These are phyloP conservation scores for Adansonia rubrostipa DNA, from an alignment of 441 rosid species.

Conservation along the genomic window DNA sequence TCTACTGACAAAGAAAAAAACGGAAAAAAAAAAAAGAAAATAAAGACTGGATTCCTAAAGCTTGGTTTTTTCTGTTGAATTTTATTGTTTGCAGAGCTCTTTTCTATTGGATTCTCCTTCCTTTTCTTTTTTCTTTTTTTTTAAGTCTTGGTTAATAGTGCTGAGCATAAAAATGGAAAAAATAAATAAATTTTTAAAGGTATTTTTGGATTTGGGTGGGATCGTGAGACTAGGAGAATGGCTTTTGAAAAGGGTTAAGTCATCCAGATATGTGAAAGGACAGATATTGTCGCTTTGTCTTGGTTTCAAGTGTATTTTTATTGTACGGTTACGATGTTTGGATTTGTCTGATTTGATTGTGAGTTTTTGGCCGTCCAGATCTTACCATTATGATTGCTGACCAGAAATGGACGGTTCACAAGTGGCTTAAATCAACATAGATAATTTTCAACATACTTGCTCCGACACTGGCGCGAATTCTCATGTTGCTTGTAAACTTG, in stretches of 20 bases:
- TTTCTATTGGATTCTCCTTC: slow-evolving; percentile 22
- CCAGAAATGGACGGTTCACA: slow-evolving; percentile 11
- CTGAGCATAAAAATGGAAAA: neutral
- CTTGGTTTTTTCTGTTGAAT: neutral
- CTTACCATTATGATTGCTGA: neutral
- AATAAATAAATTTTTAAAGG: neutral
- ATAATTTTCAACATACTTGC: no score
- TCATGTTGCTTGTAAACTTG: neutral
- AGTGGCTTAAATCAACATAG: neutral
- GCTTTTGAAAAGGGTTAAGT: slow-evolving; percentile 37
- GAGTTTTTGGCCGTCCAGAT: neutral
- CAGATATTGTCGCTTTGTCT: slow-evolving; percentile 62
- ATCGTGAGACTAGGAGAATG: slow-evolving; percentile 34
- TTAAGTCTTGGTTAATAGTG: slow-evolving; percentile 26
- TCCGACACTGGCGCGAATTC: neutral
- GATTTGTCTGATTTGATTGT: neutral
- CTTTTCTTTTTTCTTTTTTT: neutral
- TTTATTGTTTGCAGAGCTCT: neutral
- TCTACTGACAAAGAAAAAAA: slow-evolving; percentile 1
- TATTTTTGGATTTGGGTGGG: neutral
- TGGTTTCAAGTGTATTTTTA: slow-evolving; percentile 7
- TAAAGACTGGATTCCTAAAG: slow-evolving; percentile 13
- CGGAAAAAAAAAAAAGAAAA: neutral
- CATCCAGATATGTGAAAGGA: slow-evolving; percentile 55
- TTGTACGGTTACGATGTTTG: neutral